Evolutionary conservation across 2,329 filamentous ascomycete genomes (phyloP).

Genomic region (Coniochaeta ligniaria): DNA sequence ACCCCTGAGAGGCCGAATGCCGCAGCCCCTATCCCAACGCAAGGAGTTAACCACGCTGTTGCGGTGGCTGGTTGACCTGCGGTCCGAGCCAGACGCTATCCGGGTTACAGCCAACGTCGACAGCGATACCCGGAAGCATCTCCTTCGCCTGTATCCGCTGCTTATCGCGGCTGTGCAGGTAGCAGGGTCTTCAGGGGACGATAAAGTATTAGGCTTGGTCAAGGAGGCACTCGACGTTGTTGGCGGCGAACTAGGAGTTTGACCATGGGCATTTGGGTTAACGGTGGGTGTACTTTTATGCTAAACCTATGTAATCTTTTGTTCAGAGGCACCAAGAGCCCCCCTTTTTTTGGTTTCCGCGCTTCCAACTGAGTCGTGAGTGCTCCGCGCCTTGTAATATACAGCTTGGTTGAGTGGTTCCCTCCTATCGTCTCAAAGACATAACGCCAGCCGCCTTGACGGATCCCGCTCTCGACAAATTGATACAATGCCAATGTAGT

Average conservation of each 20-base stretch:
- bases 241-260: constrained; percentile 45
- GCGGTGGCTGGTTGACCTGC: constrained; percentile 55
- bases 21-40: constrained; percentile 74
- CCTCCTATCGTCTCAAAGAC: not conserved
- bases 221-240: constrained; percentile 55
- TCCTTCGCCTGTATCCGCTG: constrained; percentile 75
- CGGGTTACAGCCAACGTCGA: constrained; percentile 45
- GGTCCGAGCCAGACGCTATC: constrained; percentile 64
- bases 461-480: not conserved
- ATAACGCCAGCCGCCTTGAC: not conserved
- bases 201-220: constrained; percentile 49
- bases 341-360: not conserved
- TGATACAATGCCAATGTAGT: not conserved
- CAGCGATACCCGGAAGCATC: constrained; percentile 61
- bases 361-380: not conserved
- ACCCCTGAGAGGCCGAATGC: constrained; percentile 80
- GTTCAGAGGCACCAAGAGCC: not conserved
- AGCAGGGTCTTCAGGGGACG: constrained; percentile 51
- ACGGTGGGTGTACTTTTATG: not conserved
- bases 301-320: not conserved
- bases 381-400: not conserved
- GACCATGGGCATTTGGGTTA: not conserved
- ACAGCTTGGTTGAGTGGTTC: not conserved
- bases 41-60: constrained; percentile 72
- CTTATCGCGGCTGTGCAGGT: constrained; percentile 56